Conservation (phyloP, 2,329 filamentous ascomycete species). For the Cordyceps cicadae region DNA sequence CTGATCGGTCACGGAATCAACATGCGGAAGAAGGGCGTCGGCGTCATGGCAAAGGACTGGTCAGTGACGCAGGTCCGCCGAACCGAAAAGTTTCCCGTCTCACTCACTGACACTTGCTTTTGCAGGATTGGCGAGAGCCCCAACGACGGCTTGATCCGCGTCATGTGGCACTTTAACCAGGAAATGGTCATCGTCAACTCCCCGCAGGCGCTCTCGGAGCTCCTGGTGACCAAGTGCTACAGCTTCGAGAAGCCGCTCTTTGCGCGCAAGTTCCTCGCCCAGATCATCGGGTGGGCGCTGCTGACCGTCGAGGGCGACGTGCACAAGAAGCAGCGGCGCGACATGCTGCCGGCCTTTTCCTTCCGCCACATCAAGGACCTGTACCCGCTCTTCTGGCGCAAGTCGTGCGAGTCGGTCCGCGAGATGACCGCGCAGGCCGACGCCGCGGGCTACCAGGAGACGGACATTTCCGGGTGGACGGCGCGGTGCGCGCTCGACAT, state of each 20-base stretch:
- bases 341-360: slow-evolving; percentile 26
- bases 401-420: slow-evolving; percentile 20
- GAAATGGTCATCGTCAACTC: slow-evolving; percentile 50
- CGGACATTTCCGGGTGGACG: slow-evolving; percentile 17
- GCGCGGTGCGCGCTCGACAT: slow-evolving; percentile 27
- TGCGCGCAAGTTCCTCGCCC: slow-evolving; percentile 64
- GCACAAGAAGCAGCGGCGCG: slow-evolving; percentile 25
- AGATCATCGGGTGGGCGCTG: slow-evolving; percentile 60
- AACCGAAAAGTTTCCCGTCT: background rate
- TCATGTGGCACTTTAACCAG: slow-evolving; percentile 48
- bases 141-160: slow-evolving; percentile 58
- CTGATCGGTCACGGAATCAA: slow-evolving; percentile 7
- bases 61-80: slow-evolving; percentile 31
- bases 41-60: slow-evolving; percentile 55
- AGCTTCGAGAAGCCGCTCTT: slow-evolving; percentile 53
- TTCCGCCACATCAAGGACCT: slow-evolving; percentile 25
- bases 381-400: slow-evolving; percentile 25
- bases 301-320: slow-evolving; percentile 24
- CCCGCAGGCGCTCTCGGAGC: slow-evolving; percentile 54
- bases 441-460: slow-evolving; percentile 12
- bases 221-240: slow-evolving; percentile 57
- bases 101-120: background rate
- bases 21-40: slow-evolving; percentile 2
- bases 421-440: slow-evolving; percentile 10
- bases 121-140: slow-evolving; percentile 48